Evolutionary conservation across 768 basidiomycete genomes (phyloP).

Genomic region (Fistulinella prunicolor): DNA sequence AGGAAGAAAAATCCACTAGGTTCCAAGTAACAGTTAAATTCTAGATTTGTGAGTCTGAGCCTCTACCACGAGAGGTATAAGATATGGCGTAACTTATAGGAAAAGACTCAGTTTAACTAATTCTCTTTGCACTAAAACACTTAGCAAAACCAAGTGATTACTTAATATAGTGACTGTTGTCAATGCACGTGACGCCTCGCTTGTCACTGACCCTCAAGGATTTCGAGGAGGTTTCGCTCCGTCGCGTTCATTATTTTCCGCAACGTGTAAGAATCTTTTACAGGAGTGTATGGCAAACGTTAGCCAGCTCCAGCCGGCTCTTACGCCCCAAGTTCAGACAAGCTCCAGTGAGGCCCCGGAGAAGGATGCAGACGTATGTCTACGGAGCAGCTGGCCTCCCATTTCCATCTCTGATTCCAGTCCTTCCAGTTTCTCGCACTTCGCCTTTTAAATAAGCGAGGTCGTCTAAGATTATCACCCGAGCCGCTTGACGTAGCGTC

Average conservation of each 20-base stretch:
- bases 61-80: too few species aligned
- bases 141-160: too few species aligned
- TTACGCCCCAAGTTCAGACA: constrained; percentile 21
- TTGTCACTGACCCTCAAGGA: too few species aligned
- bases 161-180: not conserved
- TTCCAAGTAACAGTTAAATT: too few species aligned
- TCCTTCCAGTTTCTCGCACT: constrained; percentile 37
- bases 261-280: not conserved
- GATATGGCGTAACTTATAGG: too few species aligned
- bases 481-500: constrained; percentile 42
- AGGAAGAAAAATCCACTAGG: too few species aligned
- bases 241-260: not conserved
- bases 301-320: constrained; percentile 30
- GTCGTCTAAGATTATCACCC: constrained; percentile 61
- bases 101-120: too few species aligned
- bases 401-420: constrained; percentile 3
- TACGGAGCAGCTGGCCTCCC: not conserved
- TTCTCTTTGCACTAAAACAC: too few species aligned
- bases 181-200: constrained; percentile 8
- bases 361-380: constrained; percentile 32
- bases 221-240: too few species aligned
- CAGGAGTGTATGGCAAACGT: constrained; percentile 26
- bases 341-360: constrained; percentile 25
- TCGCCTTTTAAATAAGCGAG: constrained; percentile 52
- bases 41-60: too few species aligned